phyloP scores from a whole-genome alignment of 78 protist species.

The Goniomonas avonlea region DNA sequence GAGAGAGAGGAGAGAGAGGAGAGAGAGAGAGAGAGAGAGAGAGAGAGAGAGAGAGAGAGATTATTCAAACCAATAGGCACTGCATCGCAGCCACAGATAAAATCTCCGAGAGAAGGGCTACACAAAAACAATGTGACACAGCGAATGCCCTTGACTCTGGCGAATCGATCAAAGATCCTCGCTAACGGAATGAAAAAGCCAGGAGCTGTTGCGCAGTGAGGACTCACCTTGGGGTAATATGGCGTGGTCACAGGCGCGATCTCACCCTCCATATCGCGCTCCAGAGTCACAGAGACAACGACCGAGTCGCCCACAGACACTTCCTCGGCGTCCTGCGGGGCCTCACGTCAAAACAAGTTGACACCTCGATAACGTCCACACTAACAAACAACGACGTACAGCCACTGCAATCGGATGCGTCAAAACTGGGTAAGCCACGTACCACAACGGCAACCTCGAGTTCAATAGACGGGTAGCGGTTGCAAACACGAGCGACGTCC shows the following conservation, averaged over 20 bases:
- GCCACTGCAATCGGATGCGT: neutral
- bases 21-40: neutral
- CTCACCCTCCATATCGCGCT: constrained; percentile 57
- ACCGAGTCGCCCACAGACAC: constrained; percentile 41
- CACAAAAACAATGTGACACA: neutral
- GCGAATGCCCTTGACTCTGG: constrained; percentile 33
- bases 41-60: no score
- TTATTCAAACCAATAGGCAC: no score
- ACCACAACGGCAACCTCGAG: constrained; percentile 43
- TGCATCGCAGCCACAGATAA: neutral
- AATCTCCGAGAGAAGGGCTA: neutral
- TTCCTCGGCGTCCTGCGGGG: constrained; percentile 12
- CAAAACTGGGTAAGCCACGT: neutral
- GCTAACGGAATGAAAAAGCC: neutral
- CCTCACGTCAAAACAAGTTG: neutral
- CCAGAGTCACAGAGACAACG: constrained; percentile 41
- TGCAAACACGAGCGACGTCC: constrained; percentile 55
- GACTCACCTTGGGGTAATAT: constrained; percentile 51
- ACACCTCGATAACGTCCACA: neutral
- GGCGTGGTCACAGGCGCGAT: constrained; percentile 56
- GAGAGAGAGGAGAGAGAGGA: no score
- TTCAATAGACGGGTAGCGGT: constrained; percentile 61
- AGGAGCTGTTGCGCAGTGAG: constrained; percentile 64
- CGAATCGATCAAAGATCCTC: neutral
- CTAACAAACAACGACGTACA: neutral